Evolutionary conservation across 306 rosid genomes (phyloP), one percentile per base, ranked within the genome.

Genomic region (Pueraria montana): DNA sequence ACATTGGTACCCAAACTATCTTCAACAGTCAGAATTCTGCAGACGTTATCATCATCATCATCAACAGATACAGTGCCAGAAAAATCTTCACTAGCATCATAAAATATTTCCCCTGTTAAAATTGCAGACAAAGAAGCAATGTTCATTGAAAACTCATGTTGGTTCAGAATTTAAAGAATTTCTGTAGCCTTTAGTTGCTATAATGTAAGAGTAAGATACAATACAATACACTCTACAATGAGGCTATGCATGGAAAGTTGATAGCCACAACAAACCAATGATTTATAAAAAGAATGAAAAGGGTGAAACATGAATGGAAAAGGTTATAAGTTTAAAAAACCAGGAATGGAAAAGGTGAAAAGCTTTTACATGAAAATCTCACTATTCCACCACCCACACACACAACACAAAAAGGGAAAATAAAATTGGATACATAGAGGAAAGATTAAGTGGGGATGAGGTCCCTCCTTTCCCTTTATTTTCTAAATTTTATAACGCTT

Each of bases 21-120:
- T 81, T 84, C 90, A 32, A 58, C 65, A 64, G 75, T 70, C 59
- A 80, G 21, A 74, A 59, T 73, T 78, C 65, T 36, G 85, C 72
- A 84, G 50, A 81, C 32, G 43, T 74, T 82, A 36, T 87, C 88
- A 4, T 83, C 89, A n/a, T 84, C 89, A 42, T 84, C 90, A 4
- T 80, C 90, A 80, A 77, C 43, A 7, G 88, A 82, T 78, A 71
- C 65, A 80, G 72, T 82, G 68, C 62, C 87, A 4, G 79, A 63
- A 78, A 86, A 72, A 86, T 71, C 79, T 78, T 90, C 93, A 82
- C 86, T 84, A 6, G 98, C 94, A 79, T 94, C 99, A 77, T 89
- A 89, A 85, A 94, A 94, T 69, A 82, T 74, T 79, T 93, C 97
- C 82, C 96, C 99, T 96, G 92, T 34, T 77, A 88, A 77, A 36